Conservation (phyloP, 2,329 filamentous ascomycete species). For the Thielaviopsis ethacetica region DNA sequence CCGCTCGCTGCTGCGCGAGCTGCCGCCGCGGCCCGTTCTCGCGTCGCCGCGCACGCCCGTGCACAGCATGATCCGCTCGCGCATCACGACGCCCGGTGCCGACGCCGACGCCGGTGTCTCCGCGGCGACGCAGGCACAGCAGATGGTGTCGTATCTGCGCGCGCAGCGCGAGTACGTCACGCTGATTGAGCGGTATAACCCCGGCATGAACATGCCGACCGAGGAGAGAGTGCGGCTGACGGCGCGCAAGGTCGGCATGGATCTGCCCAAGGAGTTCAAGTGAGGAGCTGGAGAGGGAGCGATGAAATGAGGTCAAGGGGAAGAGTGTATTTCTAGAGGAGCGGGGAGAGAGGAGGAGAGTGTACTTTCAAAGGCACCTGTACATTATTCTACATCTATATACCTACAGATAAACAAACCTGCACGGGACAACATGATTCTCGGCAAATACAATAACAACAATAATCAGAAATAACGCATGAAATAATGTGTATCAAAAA, state of each 20-base stretch:
- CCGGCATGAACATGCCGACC: slow-evolving; percentile 72
- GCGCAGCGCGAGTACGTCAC: slow-evolving; percentile 74
- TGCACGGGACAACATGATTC: background rate
- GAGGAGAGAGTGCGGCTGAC: slow-evolving; percentile 73
- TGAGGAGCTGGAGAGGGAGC: slow-evolving; percentile 1
- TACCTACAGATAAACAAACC: background rate
- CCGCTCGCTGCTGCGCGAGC: slow-evolving; percentile 74
- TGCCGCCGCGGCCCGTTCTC: slow-evolving; percentile 52
- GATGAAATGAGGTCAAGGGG: background rate
- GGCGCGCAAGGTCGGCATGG: slow-evolving; percentile 77
- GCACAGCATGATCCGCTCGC: slow-evolving; percentile 50
- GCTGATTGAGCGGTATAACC: slow-evolving; percentile 82
- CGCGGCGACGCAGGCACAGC: slow-evolving; percentile 35
- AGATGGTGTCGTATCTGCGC: slow-evolving; percentile 63
- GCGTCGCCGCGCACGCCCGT: slow-evolving; percentile 46
- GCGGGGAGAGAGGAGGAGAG: background rate
- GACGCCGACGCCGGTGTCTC: slow-evolving; percentile 15
- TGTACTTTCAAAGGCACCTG: background rate
- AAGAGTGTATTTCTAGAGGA: background rate
- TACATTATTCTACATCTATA: background rate
- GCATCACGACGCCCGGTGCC: slow-evolving; percentile 29
- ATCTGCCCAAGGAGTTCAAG: slow-evolving; percentile 53
- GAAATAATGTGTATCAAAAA: background rate
- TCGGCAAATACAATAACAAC: background rate
- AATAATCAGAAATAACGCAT: background rate